phyloP scores from a whole-genome alignment of 2,329 filamentous ascomycete genomes.

The Raffaelea ambrosiae region DNA sequence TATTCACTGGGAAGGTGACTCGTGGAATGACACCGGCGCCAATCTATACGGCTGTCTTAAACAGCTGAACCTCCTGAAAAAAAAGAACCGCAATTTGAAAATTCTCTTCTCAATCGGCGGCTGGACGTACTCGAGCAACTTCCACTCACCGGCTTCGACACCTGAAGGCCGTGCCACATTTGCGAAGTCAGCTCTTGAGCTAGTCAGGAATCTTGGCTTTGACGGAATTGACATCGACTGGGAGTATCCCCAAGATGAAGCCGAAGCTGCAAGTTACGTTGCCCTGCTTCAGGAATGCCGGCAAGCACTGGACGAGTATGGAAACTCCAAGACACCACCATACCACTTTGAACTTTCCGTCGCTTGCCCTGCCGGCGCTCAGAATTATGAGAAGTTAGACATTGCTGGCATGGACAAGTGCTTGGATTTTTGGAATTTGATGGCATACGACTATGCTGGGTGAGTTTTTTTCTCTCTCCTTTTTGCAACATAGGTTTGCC shows the following conservation, averaged over 20 bases:
- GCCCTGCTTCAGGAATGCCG: constrained; percentile 50
- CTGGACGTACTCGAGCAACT: constrained; percentile 86
- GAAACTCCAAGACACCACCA: constrained; percentile 28
- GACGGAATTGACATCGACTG: constrained; percentile 51
- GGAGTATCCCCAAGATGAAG: constrained; percentile 52
- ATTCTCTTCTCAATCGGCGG: constrained; percentile 81
- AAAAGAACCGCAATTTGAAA: constrained; percentile 73
- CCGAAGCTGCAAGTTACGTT: constrained; percentile 50
- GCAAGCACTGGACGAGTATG: constrained; percentile 49
- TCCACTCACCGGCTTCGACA: constrained; percentile 65
- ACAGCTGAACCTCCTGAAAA: constrained; percentile 79
- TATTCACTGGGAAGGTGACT: constrained; percentile 63
- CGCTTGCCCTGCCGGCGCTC: constrained; percentile 52
- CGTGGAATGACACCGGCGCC: constrained; percentile 61
- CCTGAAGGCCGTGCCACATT: constrained; percentile 61
- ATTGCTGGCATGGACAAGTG: constrained; percentile 55
- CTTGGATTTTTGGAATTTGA: constrained; percentile 71
- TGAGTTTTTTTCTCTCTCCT: no score
- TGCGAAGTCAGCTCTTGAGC: constrained; percentile 61
- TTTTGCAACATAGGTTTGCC: no score
- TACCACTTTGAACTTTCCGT: constrained; percentile 58
- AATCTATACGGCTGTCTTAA: constrained; percentile 88
- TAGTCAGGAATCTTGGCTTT: constrained; percentile 76
- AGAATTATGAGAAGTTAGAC: constrained; percentile 55
- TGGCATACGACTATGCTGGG: constrained; percentile 85